phyloP scores from a whole-genome alignment of 345 rosid species.

The Raphanus raphanistrum region DNA sequence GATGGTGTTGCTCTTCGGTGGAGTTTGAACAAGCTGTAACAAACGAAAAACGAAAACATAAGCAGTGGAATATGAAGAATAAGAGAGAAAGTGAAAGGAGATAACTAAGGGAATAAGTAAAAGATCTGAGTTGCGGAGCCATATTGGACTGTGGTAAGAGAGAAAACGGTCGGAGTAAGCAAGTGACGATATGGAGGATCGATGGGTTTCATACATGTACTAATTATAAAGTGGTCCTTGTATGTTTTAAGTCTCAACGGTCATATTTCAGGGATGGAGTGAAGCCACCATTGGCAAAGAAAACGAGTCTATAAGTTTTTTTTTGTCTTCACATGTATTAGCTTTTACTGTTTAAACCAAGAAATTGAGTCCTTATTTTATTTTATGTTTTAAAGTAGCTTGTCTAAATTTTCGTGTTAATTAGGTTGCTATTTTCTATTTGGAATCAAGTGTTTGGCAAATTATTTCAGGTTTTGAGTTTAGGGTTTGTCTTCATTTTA shows the following conservation, averaged over 20 bases:
- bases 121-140: slow-evolving; percentile 34
- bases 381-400: not conserved
- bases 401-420: slow-evolving; percentile 11
- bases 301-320: not conserved
- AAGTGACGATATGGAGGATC: not conserved
- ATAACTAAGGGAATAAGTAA: not conserved
- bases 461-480: slow-evolving; percentile 27
- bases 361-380: not conserved
- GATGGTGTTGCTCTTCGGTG: slow-evolving; percentile 35
- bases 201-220: slow-evolving; percentile 16
- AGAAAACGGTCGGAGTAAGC: slow-evolving; percentile 6
- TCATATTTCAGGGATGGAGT: slow-evolving; percentile 28
- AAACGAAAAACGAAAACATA: slow-evolving; percentile 35
- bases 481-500: slow-evolving; percentile 26
- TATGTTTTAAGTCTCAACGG: slow-evolving; percentile 28
- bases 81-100: slow-evolving; percentile 7
- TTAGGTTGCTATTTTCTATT: not conserved
- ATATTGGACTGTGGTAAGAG: not conserved
- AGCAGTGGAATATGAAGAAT: slow-evolving; percentile 7
- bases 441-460: slow-evolving; percentile 33
- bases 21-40: slow-evolving; percentile 35
- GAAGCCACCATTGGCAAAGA: slow-evolving; percentile 26
- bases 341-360: slow-evolving; percentile 22
- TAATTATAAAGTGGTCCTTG: slow-evolving; percentile 18
- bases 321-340: slow-evolving; percentile 25